phyloP scores from a whole-genome alignment of 495 filamentous ascomycete genomes.

The Penicillium desertorum region DNA sequence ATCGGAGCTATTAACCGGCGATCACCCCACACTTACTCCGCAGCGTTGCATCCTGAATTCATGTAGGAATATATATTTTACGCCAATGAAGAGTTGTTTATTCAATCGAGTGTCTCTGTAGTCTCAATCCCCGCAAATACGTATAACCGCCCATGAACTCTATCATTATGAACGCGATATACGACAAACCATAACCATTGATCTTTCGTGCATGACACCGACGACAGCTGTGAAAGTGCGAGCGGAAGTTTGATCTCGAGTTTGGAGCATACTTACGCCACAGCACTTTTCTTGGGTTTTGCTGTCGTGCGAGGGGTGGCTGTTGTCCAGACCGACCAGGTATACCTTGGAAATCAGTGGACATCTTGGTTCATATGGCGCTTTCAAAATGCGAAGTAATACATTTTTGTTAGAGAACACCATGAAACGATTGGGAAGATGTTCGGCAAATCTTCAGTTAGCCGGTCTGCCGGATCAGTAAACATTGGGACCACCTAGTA shows the following conservation, averaged over 20 bases:
- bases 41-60: background rate
- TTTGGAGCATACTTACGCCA: conserved; percentile 10
- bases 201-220: conserved; percentile 40
- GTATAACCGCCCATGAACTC: no score
- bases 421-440: background rate
- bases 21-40: background rate
- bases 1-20: background rate
- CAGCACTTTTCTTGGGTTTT: conserved; percentile 18
- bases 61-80: background rate
- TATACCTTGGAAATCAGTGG: background rate
- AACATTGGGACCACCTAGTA: no score
- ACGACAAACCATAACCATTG: no score
- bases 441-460: conserved; percentile 1
- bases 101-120: background rate
- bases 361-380: background rate
- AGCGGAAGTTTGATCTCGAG: background rate
- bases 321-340: background rate
- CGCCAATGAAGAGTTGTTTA: background rate
- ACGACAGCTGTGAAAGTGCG: conserved; percentile 29
- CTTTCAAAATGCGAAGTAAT: background rate
- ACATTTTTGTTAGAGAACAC: no score
- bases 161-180: no score
- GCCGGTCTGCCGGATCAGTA: background rate
- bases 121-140: background rate
- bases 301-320: background rate